phyloP scores from a whole-genome alignment of 345 rosid genomes.

The Gossypium mustelinum region DNA sequence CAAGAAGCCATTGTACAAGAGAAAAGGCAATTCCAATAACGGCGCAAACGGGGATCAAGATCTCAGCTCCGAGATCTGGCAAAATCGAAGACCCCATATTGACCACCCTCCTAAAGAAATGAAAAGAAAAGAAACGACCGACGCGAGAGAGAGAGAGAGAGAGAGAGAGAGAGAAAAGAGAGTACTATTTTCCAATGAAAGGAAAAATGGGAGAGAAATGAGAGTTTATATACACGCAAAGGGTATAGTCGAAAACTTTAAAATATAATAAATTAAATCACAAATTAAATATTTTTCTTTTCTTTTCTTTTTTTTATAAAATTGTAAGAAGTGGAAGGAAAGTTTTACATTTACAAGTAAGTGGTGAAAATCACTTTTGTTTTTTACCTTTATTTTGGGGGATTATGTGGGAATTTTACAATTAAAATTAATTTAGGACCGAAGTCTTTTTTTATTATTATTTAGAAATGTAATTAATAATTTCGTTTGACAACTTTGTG shows the following conservation, averaged over 20 bases:
- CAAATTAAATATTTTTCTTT: neutral
- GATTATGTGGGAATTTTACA: too few species aligned
- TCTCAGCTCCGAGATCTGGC: constrained; percentile 75
- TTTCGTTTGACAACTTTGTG: too few species aligned
- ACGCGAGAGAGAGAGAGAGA: neutral
- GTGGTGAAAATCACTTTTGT: too few species aligned
- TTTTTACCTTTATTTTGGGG: too few species aligned
- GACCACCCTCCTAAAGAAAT: neutral
- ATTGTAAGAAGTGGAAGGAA: too few species aligned
- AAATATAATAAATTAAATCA: neutral
- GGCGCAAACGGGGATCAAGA: constrained; percentile 75
- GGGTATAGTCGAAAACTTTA: neutral
- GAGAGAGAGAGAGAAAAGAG: neutral
- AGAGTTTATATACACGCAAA: neutral
- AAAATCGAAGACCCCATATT: constrained; percentile 47
- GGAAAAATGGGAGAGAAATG: neutral
- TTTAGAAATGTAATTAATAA: too few species aligned
- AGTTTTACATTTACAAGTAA: too few species aligned
- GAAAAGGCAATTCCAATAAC: constrained; percentile 75
- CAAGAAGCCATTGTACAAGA: constrained; percentile 66
- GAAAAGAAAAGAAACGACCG: neutral
- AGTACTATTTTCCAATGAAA: neutral
- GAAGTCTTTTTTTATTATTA: too few species aligned
- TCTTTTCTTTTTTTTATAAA: too few species aligned
- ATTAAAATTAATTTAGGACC: too few species aligned